A percentile compares a stretch with the other conserved stretches of the same genome.
Conservation (phyloP, 2,329 filamentous ascomycete genomes). For the Daldinia sp. region DNA sequence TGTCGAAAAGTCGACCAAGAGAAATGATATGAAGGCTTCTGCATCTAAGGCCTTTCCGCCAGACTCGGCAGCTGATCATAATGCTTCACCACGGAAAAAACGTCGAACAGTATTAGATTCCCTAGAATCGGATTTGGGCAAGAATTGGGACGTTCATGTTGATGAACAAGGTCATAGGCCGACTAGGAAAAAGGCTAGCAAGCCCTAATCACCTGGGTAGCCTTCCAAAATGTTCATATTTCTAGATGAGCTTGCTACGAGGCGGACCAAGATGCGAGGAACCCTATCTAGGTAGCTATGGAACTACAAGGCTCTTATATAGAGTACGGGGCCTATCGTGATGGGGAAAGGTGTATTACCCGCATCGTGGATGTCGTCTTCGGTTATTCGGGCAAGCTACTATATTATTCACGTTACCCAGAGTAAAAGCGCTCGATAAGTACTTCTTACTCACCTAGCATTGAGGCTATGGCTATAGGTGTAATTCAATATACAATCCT, state of each 20-base stretch:
- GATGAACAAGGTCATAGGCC: conserved; percentile 36
- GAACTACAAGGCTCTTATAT: no score
- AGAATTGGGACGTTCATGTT: conserved; percentile 32
- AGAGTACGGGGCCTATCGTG: neutral
- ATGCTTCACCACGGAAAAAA: conserved; percentile 18
- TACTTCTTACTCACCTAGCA: no score
- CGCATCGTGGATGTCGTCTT: neutral
- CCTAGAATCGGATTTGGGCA: conserved; percentile 33
- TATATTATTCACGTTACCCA: no score
- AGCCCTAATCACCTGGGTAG: neutral
- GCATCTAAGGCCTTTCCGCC: neutral
- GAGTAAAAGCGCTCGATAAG: no score
- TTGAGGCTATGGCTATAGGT: neutral
- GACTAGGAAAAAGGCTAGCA: conserved; percentile 11
- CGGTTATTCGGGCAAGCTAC: neutral
- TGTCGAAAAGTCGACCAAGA: neutral
- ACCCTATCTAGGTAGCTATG: no score
- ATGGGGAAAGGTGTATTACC: neutral
- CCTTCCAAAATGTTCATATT: neutral
- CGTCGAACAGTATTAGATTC: conserved; percentile 19
- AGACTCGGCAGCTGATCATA: neutral
- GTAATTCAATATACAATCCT: neutral
- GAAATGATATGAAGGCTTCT: neutral
- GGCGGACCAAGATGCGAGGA: no score
- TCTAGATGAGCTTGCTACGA: no score